phyloP scores from a whole-genome alignment of 495 filamentous ascomycete genomes.

The Trichoderma gamsii region DNA sequence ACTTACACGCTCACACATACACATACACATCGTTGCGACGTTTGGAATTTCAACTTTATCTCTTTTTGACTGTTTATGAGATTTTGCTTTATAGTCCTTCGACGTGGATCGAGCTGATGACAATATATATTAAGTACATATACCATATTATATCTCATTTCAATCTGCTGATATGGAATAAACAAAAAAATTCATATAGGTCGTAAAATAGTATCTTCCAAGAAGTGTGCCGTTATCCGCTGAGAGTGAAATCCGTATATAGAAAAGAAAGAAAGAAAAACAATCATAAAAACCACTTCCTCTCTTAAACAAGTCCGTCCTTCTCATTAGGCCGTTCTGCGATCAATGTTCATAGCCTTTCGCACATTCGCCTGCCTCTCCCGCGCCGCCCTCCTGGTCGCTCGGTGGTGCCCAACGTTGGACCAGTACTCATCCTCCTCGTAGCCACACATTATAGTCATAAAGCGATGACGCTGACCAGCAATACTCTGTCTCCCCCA shows the following conservation, averaged over 20 bases:
- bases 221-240: no score
- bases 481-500: slow-evolving; percentile 35
- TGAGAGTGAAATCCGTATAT: not conserved
- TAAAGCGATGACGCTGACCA: slow-evolving; percentile 44
- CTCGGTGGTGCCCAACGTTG: not conserved
- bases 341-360: not conserved
- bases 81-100: not conserved
- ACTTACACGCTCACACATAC: not conserved
- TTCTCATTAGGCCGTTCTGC: not conserved
- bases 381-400: not conserved
- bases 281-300: not conserved
- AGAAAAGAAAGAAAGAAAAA: not conserved
- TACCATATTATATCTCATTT: no score
- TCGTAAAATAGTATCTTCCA: no score
- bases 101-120: no score
- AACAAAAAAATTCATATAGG: no score
- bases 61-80: not conserved
- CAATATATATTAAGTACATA: no score
- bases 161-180: no score
- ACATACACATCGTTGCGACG: not conserved
- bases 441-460: slow-evolving; percentile 43
- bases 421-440: slow-evolving; percentile 24
- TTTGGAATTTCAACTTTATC: not conserved
- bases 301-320: no score
- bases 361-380: not conserved